Conservation (phyloP, 371 early-diverging fungal genomes). For the Mortierella polycephala region DNA sequence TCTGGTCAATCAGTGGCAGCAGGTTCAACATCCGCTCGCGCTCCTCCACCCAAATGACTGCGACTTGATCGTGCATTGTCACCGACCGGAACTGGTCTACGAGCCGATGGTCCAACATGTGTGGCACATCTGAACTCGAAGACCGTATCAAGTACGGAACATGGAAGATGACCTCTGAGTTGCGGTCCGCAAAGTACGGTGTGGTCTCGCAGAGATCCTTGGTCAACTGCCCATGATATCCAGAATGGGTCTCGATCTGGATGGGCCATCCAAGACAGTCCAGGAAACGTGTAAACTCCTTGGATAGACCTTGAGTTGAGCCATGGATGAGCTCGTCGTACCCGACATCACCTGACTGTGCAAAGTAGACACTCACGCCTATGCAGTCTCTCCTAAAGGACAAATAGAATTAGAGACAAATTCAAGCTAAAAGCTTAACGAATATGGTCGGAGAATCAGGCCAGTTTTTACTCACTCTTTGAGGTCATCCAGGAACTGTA, state of each 20-base stretch:
- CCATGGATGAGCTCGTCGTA: slow-evolving; percentile 70
- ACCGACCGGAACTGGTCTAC: slow-evolving; percentile 42
- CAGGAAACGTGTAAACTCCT: slow-evolving; percentile 76
- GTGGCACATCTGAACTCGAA: not conserved
- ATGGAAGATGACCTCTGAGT: slow-evolving; percentile 77
- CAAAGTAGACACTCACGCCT: slow-evolving; percentile 71
- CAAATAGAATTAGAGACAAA: not conserved
- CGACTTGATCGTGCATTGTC: slow-evolving; percentile 37
- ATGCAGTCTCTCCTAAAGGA: slow-evolving; percentile 76
- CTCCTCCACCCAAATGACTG: slow-evolving; percentile 49
- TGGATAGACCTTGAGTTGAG: slow-evolving; percentile 56
- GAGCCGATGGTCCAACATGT: slow-evolving; percentile 33
- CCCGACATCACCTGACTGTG: slow-evolving; percentile 60
- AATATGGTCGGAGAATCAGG: not conserved
- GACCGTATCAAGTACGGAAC: slow-evolving; percentile 67
- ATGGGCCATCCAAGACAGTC: slow-evolving; percentile 80
- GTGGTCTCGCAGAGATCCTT: slow-evolving; percentile 65
- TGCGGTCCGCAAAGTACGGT: slow-evolving; percentile 79
- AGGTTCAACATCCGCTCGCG: slow-evolving; percentile 50
- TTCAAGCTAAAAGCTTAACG: not conserved
- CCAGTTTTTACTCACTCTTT: slow-evolving; percentile 66
- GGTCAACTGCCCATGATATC: slow-evolving; percentile 73
- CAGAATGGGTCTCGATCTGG: slow-evolving; percentile 65
- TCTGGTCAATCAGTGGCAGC: slow-evolving; percentile 39
- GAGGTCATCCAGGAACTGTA: slow-evolving; percentile 72